Percentiles rank a stretch among this genome's conserved stretches.
phyloP scores from a whole-genome alignment of 1,284 basidiomycete species.

The Naganishia sp. region DNA sequence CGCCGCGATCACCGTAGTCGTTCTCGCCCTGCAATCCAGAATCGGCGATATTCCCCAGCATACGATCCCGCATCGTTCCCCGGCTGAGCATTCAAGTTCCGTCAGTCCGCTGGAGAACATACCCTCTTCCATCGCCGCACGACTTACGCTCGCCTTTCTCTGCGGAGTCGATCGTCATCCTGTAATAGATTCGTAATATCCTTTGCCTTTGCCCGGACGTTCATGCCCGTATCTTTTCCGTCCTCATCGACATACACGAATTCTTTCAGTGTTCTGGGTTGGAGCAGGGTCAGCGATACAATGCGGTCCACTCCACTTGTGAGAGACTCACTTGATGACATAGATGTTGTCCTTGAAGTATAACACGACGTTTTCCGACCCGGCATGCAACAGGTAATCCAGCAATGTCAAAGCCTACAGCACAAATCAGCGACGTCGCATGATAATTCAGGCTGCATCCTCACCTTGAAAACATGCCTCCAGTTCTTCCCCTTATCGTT shows the following conservation, averaged over 20 bases:
- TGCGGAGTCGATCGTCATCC: constrained; percentile 81
- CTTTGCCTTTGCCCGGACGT: constrained; percentile 98
- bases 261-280: constrained; percentile 78
- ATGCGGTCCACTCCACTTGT: too few species aligned
- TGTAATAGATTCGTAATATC: constrained; percentile 96
- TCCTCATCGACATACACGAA: constrained; percentile 97
- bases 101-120: not conserved
- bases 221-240: constrained; percentile 95
- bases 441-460: constrained; percentile 23
- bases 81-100: constrained; percentile 55
- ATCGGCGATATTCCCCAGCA: constrained; percentile 66
- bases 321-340: constrained; percentile 73
- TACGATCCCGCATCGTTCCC: constrained; percentile 91
- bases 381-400: constrained; percentile 94
- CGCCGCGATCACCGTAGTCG: constrained; percentile 55
- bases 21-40: constrained; percentile 53
- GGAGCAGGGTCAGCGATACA: not conserved
- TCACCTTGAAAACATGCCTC: constrained; percentile 98
- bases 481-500: constrained; percentile 99
- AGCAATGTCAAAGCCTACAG: constrained; percentile 87
- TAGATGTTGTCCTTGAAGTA: constrained; percentile 99
- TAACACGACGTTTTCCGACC: constrained; percentile 96
- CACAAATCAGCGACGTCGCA: not conserved
- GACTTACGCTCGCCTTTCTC: constrained; percentile 66
- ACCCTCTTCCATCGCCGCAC: too few species aligned